Percentiles rank a stretch among this genome's conserved stretches.
These are phyloP conservation scores for Aspergillus bridgeri DNA, from an alignment of 495 filamentous ascomycete genomes.

Conservation along the genomic window DNA sequence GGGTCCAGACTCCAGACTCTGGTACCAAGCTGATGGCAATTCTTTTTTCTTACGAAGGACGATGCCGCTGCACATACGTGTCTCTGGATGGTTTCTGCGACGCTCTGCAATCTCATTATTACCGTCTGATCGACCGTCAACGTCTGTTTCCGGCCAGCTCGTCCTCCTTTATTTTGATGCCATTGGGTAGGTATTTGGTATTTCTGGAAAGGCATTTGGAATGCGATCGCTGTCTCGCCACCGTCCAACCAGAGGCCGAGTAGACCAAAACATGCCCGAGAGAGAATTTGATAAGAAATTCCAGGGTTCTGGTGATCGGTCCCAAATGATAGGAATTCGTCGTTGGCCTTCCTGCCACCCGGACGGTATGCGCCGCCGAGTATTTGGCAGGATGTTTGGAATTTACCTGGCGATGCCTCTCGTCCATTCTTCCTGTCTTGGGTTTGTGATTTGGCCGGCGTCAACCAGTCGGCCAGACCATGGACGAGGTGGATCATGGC, in stretches of 20 bases:
- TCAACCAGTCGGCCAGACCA: background rate
- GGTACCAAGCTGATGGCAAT: background rate
- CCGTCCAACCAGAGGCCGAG: background rate
- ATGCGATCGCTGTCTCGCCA: background rate
- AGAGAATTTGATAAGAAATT: background rate
- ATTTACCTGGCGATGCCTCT: background rate
- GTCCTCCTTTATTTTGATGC: background rate
- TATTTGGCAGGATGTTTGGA: background rate
- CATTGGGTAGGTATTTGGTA: background rate
- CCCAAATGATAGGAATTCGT: background rate
- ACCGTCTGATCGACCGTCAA: background rate
- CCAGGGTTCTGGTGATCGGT: background rate
- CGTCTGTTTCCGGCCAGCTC: background rate
- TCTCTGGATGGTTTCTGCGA: too few species aligned
- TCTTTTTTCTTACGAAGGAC: too few species aligned
- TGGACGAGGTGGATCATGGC: background rate
- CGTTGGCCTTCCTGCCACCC: background rate
- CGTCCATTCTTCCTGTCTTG: background rate
- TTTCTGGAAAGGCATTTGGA: background rate
- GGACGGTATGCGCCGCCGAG: background rate
- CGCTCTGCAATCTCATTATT: too few species aligned
- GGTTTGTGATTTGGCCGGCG: background rate
- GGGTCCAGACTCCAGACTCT: conserved; percentile 9
- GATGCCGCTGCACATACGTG: too few species aligned
- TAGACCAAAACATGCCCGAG: background rate